phyloP scores from a whole-genome alignment of 2,329 filamentous ascomycete genomes.

The Zymoseptoria tritici region DNA sequence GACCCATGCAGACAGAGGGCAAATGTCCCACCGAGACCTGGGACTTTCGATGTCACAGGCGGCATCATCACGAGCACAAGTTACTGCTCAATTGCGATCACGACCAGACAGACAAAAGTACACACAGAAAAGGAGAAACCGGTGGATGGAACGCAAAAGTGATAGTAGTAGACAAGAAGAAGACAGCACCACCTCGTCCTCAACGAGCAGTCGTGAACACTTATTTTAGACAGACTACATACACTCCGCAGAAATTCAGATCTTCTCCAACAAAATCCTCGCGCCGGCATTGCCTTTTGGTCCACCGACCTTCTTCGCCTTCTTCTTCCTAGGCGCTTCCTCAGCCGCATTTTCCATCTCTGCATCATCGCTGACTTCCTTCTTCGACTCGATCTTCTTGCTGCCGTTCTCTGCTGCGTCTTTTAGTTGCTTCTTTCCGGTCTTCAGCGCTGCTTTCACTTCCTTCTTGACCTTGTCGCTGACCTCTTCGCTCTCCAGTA shows the following conservation, averaged over 20 bases:
- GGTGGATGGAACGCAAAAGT: not conserved
- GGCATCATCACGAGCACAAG: too few relatives aligned
- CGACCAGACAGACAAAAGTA: not conserved
- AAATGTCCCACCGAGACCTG: too few relatives aligned
- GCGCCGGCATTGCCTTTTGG: slow-evolving; percentile 41
- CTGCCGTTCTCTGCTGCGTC: slow-evolving; percentile 48
- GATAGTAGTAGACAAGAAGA: not conserved
- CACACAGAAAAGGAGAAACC: not conserved
- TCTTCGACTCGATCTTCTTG: slow-evolving; percentile 36
- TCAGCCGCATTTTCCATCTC: slow-evolving; percentile 62
- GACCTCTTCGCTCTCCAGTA: slow-evolving; percentile 60
- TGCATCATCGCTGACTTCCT: slow-evolving; percentile 63
- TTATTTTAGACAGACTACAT: not conserved
- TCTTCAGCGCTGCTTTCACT: slow-evolving; percentile 62
- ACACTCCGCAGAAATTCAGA: slow-evolving; percentile 7
- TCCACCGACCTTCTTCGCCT: slow-evolving; percentile 22
- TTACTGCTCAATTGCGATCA: not conserved
- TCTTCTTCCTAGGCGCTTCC: slow-evolving; percentile 51
- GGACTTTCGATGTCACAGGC: too few relatives aligned
- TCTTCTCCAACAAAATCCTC: slow-evolving; percentile 39
- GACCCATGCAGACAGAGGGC: too few relatives aligned
- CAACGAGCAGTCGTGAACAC: not conserved
- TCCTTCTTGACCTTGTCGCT: slow-evolving; percentile 61
- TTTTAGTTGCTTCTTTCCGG: slow-evolving; percentile 63
- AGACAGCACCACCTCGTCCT: not conserved